Percentiles rank a stretch among this genome's conserved stretches.
These are phyloP conservation scores for Yamadazyma dendronema DNA, from an alignment of 1,139 yeast species.

Conservation along the genomic window DNA sequence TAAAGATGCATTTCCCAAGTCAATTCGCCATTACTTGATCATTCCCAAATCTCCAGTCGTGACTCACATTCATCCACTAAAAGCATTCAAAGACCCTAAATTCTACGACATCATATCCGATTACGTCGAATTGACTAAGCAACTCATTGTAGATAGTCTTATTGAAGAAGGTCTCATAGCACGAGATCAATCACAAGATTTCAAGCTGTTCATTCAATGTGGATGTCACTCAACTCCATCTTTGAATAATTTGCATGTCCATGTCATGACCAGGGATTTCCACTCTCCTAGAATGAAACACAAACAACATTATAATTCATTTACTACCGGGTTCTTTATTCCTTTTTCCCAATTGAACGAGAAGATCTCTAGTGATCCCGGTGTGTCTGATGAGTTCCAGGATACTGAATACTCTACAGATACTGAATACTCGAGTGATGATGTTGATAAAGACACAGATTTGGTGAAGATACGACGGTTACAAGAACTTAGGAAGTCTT, in stretches of 20 bases:
- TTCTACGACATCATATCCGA: constrained; percentile 29
- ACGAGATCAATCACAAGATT: constrained; percentile 15
- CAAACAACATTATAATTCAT: constrained; percentile 70
- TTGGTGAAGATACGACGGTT: constrained; percentile 15
- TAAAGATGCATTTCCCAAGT: constrained; percentile 63
- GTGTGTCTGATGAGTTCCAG: constrained; percentile 4
- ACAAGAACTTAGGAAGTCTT: constrained; percentile 28
- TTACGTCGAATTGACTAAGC: constrained; percentile 45
- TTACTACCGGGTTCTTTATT: constrained; percentile 64
- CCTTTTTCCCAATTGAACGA: constrained; percentile 36
- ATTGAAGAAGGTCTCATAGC: too few relatives aligned
- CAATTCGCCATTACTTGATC: constrained; percentile 58
- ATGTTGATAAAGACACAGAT: neutral
- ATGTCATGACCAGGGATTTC: constrained; percentile 67
- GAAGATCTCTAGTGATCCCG: too few relatives aligned
- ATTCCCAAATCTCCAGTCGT: constrained; percentile 49
- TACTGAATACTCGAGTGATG: constrained; percentile 17
- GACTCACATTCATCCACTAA: constrained; percentile 51
- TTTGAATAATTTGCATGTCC: constrained; percentile 66
- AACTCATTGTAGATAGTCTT: constrained; percentile 39
- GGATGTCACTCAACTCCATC: constrained; percentile 79
- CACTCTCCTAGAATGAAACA: constrained; percentile 53
- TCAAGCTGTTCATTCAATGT: constrained; percentile 43
- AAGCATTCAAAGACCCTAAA: constrained; percentile 38
- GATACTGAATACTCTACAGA: constrained; percentile 6